Conservation (phyloP, 2,329 filamentous ascomycete species). For the Monosporascus sp. region DNA sequence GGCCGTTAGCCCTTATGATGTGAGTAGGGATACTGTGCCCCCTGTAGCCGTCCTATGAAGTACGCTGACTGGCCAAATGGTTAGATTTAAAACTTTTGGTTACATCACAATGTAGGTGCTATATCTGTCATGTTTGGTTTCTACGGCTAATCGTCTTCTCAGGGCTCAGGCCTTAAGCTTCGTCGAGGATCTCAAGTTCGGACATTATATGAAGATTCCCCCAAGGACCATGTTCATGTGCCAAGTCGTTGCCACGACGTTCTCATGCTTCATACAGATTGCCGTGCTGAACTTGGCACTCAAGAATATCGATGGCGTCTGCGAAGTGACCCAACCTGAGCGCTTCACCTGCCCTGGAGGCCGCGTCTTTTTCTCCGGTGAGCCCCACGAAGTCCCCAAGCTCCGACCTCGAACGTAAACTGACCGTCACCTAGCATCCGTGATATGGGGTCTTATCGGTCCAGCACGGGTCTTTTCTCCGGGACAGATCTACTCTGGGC, state of each 20-base stretch:
- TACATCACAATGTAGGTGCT: slow-evolving; percentile 53
- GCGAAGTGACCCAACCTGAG: slow-evolving; percentile 49
- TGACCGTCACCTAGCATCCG: slow-evolving; percentile 39
- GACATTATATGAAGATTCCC: slow-evolving; percentile 69
- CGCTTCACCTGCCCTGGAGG: slow-evolving; percentile 61
- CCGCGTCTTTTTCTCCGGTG: slow-evolving; percentile 58
- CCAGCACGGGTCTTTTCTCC: slow-evolving; percentile 60
- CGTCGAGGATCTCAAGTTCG: slow-evolving; percentile 62
- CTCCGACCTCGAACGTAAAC: neutral
- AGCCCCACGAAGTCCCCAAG: slow-evolving; percentile 5
- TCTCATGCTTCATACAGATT: slow-evolving; percentile 63
- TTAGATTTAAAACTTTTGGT: slow-evolving; percentile 57
- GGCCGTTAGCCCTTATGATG: slow-evolving; percentile 69
- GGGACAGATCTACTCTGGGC: slow-evolving; percentile 54
- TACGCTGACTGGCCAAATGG: slow-evolving; percentile 10
- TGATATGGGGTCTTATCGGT: slow-evolving; percentile 64
- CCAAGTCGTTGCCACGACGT: slow-evolving; percentile 60
- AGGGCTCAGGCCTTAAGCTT: slow-evolving; percentile 58
- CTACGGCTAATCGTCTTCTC: neutral
- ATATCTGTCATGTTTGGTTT: slow-evolving; percentile 21
- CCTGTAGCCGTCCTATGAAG: neutral
- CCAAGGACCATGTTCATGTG: slow-evolving; percentile 62
- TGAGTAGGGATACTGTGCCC: slow-evolving; percentile 27
- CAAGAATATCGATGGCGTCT: slow-evolving; percentile 58
- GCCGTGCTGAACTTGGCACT: slow-evolving; percentile 59